Conservation (phyloP, 148 eudicot genomes). For the Linanthus parryae region DNA sequence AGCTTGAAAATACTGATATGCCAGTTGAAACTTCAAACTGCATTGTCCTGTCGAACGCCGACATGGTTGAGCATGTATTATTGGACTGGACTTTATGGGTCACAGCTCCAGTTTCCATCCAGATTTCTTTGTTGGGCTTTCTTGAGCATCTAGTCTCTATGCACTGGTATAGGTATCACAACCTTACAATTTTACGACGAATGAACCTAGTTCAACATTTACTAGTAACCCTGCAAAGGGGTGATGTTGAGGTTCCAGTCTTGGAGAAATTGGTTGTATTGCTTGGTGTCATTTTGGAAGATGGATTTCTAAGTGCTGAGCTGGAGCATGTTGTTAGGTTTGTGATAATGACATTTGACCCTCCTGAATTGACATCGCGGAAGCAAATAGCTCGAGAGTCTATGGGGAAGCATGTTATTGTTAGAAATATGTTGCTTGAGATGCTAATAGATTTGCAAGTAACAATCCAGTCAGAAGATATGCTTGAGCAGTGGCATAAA, state of each 20-base stretch:
- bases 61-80: slow-evolving; percentile 97
- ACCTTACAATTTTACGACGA: slow-evolving; percentile 84
- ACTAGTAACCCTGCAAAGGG: slow-evolving; percentile 88
- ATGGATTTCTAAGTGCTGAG: slow-evolving; percentile 89
- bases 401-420: slow-evolving; percentile 98
- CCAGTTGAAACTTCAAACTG: slow-evolving; percentile 84
- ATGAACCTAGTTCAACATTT: slow-evolving; percentile 94
- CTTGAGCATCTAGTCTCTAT: slow-evolving; percentile 92
- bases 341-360: slow-evolving; percentile 96
- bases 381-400: slow-evolving; percentile 60
- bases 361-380: slow-evolving; percentile 64
- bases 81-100: slow-evolving; percentile 99
- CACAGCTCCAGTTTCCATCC: slow-evolving; percentile 77
- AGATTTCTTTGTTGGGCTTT: slow-evolving; percentile 84
- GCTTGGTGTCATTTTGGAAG: slow-evolving; percentile 88
- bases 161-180: slow-evolving; percentile 96
- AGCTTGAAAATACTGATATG: slow-evolving; percentile 68
- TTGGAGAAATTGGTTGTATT: slow-evolving; percentile 90
- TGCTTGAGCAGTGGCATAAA: slow-evolving; percentile 98
- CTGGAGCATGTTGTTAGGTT: slow-evolving; percentile 93
- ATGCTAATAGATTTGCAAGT: slow-evolving; percentile 96
- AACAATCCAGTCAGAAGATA: slow-evolving; percentile 76
- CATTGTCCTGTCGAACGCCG: slow-evolving; percentile 89
- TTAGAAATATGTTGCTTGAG: slow-evolving; percentile 97
- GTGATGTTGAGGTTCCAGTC: slow-evolving; percentile 97